These are phyloP conservation scores for Mucor piriformis DNA, from an alignment of 371 early-diverging fungal species.

Conservation along the genomic window DNA sequence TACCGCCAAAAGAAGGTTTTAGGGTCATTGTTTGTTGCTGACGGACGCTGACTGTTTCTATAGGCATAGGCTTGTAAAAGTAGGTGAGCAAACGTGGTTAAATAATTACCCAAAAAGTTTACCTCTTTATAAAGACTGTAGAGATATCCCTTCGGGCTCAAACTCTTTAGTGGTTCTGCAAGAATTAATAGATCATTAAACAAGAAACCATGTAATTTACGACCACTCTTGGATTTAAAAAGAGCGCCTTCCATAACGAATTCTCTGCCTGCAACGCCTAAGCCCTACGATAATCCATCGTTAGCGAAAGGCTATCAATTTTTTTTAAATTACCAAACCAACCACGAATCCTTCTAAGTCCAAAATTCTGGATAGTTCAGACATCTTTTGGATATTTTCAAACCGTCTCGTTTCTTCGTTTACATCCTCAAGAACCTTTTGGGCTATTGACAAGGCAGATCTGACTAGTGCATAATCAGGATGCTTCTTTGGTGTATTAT, in stretches of 20 bases:
- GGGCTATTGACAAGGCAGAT: constrained; percentile 71
- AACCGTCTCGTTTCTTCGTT: constrained; percentile 79
- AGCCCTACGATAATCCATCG: too few relatives aligned
- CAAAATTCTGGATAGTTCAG: constrained; percentile 67
- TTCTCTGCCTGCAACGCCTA: constrained; percentile 68
- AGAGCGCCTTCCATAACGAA: constrained; percentile 84
- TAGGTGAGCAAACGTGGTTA: too few relatives aligned
- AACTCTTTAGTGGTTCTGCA: constrained; percentile 47
- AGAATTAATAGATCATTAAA: constrained; percentile 89
- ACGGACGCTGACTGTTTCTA: constrained; percentile 32
- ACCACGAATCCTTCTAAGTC: constrained; percentile 70
- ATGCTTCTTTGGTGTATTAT: constrained; percentile 81
- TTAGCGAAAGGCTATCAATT: too few relatives aligned
- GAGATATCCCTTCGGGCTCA: constrained; percentile 47
- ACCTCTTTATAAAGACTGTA: constrained; percentile 67
- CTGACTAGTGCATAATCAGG: constrained; percentile 76
- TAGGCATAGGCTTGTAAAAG: constrained; percentile 31
- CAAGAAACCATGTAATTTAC: constrained; percentile 81
- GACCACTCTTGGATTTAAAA: constrained; percentile 82
- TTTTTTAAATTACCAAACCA: constrained; percentile 4
- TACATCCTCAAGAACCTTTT: constrained; percentile 71
- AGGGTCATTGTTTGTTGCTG: constrained; percentile 37
- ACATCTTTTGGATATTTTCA: constrained; percentile 75
- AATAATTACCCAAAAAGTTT: too few relatives aligned
- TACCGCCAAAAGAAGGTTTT: constrained; percentile 32